Evolutionary conservation across 345 rosid genomes (phyloP), one percentile per base, ranked within the genome.

Genomic region (Eucalyptus guilfoylei): DNA sequence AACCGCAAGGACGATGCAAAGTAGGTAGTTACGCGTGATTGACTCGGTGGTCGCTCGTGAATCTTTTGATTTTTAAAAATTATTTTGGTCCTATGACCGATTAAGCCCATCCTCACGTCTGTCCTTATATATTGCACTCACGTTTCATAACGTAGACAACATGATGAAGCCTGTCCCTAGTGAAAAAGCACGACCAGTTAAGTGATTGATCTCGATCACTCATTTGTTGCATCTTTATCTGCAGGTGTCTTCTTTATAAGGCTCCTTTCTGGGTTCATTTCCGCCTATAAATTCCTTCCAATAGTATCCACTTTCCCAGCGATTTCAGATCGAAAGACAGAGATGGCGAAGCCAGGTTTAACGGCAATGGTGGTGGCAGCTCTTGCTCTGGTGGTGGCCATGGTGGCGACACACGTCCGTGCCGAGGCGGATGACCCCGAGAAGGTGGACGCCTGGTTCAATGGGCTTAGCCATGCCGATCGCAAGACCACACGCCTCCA

Each of bases 401-500:
- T 89, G 24, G 30, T 88, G 28, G 21, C 87, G 87, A 90, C 93
- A 86, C 89, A 87, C 54, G 95, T 92, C 81, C 93, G 87, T 80
- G 88, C 86, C 8, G 76, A 47, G 54, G 54, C 40, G 4, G 54
- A 47, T 14, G 37, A 52, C 58, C 55, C 26, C 5, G 21, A 14
- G 16, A 49, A 30, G 32, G 40, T 85, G 32, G 87, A 85, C 16
- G 34, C 8, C 5, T 62, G 72, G 72, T 13, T 62, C 34, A 14
- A 9, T 30, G 7, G 21, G 15, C 58, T 85, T 26, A 49, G 72
- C 87, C 85, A 48, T 88, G 58, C 89, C 48, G 34, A 92, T 92
- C 94, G 94, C 93, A 93, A 89, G 34, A 92, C 91, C 8, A 96
- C 95, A 4, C 92, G 91, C 72, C 95, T 96, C 87, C 98, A 94